Evolutionary conservation across 371 early-diverging fungal genomes (phyloP), one percentile per base, ranked within the genome.

Genomic region (Mucor sp.): DNA sequence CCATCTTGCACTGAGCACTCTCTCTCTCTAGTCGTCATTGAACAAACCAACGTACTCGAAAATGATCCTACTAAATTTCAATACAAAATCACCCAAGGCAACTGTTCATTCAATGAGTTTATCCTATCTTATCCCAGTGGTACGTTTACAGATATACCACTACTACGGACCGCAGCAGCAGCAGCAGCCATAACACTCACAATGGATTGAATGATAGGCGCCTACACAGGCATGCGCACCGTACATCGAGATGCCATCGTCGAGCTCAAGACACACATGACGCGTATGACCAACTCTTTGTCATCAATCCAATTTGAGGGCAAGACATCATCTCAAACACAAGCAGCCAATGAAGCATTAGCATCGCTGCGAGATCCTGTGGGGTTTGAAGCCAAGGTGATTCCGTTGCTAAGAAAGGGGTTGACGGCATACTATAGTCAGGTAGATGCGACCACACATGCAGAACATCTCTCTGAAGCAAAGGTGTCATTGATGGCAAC

Each of bases 181-280:
- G 41, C 11, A 69, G 17, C 21, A 11, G 25, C 50, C 4, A 25
- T 3, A 50, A 48, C 30, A 56, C n/a, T n/a, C n/a, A n/a, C n/a
- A n/a, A n/a, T n/a, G n/a, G n/a, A n/a, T n/a, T n/a, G n/a, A n/a
- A n/a, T n/a, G n/a, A 30, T 35, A 83, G 86, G 84, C 21, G 84
- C 86, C 9, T 87, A 87, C 55, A 87, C 87, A 2, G 78, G 79
- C 5, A 83, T 83, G 75, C 77, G 87, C 21, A 85, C 85, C 1
- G 71, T 85, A 2, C 61, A 75, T 2, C 65, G 77, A 21, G 60
- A 67, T n/a, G 65, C 81, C 3, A 74, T 87, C 53, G 78, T 84
- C 4, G 87, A 85, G 35, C 71, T 87, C 12, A 57, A 74, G 1
- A 75, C 79, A 9, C 90, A 90, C 58, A 67, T 83, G 19, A 63